Evolutionary conservation across 441 rosid species (phyloP).

Genomic region (Kokia cookei): DNA sequence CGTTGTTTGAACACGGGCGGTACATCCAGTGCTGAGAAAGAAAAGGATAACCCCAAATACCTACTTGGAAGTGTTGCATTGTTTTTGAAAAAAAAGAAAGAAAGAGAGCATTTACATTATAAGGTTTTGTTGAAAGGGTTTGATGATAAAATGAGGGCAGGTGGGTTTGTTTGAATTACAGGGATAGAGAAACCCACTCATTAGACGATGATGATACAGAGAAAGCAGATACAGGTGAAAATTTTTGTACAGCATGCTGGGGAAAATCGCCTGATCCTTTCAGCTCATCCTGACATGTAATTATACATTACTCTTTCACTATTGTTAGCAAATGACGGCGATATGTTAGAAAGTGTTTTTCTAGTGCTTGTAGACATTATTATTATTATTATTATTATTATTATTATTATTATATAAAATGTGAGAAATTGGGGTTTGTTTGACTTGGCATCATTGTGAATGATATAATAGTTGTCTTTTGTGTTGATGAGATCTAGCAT

Average conservation of each 20-base stretch:
- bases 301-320: slow-evolving; percentile 23
- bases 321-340: slow-evolving; percentile 7
- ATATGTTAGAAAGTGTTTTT: slow-evolving; percentile 2
- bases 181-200: slow-evolving; percentile 5
- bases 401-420: slow-evolving; percentile 4
- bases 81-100: slow-evolving; percentile 10
- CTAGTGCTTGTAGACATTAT: slow-evolving; percentile 1
- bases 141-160: slow-evolving; percentile 8
- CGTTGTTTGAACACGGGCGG: slow-evolving; percentile 23
- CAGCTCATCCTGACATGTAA: slow-evolving; percentile 50
- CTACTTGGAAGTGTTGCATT: slow-evolving; percentile 31
- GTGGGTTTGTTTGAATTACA: neutral
- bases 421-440: slow-evolving; percentile 8
- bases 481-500: neutral
- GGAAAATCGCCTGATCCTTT: slow-evolving; percentile 34
- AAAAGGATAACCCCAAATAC: slow-evolving; percentile 47
- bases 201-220: neutral
- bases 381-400: neutral
- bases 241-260: slow-evolving; percentile 33
- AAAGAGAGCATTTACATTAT: slow-evolving; percentile 42
- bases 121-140: slow-evolving; percentile 42
- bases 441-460: neutral
- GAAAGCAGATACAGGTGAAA: slow-evolving; percentile 9
- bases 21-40: slow-evolving; percentile 53
- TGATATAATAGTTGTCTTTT: neutral